Conservation (phyloP, 768 basidiomycete genomes). For the Mycena pura region DNA sequence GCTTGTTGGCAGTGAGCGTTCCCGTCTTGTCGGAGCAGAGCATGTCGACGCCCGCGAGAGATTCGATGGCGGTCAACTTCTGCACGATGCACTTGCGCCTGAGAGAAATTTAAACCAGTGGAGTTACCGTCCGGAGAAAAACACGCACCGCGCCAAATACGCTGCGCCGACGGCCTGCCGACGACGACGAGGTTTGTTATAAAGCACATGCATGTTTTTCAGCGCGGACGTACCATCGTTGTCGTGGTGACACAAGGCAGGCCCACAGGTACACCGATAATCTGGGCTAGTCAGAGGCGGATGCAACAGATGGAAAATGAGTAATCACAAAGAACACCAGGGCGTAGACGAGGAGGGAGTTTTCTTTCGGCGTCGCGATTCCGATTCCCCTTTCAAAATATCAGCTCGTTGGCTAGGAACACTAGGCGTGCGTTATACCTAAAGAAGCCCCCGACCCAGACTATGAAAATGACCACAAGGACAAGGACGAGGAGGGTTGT, state of each 20-base stretch:
- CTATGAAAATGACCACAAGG: conserved; percentile 46
- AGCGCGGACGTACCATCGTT: conserved; percentile 30
- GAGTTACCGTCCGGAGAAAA: conserved; percentile 22
- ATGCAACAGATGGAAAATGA: neutral
- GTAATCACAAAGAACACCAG: conserved; percentile 44
- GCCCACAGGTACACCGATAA: conserved; percentile 57
- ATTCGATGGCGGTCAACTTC: conserved; percentile 56
- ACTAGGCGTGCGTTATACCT: conserved; percentile 17
- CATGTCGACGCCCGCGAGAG: conserved; percentile 56
- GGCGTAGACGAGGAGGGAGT: conserved; percentile 52
- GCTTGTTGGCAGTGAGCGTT: conserved; percentile 56
- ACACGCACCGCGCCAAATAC: conserved; percentile 54
- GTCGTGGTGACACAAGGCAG: conserved; percentile 52
- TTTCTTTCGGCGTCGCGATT: conserved; percentile 48
- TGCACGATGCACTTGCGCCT: conserved; percentile 53
- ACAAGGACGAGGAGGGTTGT: conserved; percentile 51
- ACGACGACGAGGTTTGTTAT: neutral
- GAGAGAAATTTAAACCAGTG: neutral
- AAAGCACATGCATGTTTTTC: neutral
- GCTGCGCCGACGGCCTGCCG: conserved; percentile 20
- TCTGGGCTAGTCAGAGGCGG: conserved; percentile 27
- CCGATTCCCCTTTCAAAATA: conserved; percentile 31
- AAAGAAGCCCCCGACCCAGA: conserved; percentile 56
- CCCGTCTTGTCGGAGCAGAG: conserved; percentile 53
- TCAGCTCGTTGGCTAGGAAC: neutral